These are phyloP conservation scores for Torrubiella hemipterigena DNA, from an alignment of 2,329 filamentous ascomycete genomes.

Conservation along the genomic window DNA sequence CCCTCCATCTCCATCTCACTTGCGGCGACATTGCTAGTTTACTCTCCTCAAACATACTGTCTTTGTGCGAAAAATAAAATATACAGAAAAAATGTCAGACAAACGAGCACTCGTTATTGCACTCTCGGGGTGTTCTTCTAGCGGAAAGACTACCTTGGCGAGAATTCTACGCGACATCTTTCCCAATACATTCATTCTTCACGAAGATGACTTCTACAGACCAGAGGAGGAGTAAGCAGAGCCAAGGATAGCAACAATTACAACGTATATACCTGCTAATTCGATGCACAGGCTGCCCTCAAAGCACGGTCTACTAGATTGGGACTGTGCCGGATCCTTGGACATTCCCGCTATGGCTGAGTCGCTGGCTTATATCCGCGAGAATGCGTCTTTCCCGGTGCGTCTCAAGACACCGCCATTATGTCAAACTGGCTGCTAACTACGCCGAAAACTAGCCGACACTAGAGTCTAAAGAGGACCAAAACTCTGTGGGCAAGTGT, in stretches of 20 bases:
- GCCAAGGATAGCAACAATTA: neutral
- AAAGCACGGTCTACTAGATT: slow-evolving; percentile 60
- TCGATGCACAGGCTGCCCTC: slow-evolving; percentile 35
- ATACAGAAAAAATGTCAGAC: slow-evolving; percentile 18
- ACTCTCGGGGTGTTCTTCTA: slow-evolving; percentile 82
- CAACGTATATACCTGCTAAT: neutral
- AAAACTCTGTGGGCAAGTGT: slow-evolving; percentile 46
- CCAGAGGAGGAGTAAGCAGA: slow-evolving; percentile 55
- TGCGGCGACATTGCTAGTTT: too few relatives aligned
- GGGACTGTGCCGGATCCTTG: slow-evolving; percentile 79
- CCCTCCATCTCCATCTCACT: too few relatives aligned
- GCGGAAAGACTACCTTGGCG: slow-evolving; percentile 89
- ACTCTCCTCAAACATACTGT: too few relatives aligned
- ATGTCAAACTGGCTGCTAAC: neutral
- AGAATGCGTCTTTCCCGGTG: slow-evolving; percentile 54
- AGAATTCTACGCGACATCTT: slow-evolving; percentile 76
- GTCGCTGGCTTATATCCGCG: slow-evolving; percentile 58
- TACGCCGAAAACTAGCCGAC: slow-evolving; percentile 12
- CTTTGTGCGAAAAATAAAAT: too few relatives aligned
- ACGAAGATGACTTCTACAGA: slow-evolving; percentile 94
- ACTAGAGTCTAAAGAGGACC: slow-evolving; percentile 36
- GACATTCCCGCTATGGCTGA: slow-evolving; percentile 56
- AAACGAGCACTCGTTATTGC: slow-evolving; percentile 54
- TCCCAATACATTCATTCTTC: slow-evolving; percentile 66
- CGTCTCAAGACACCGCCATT: slow-evolving; percentile 15